Base-by-base conservation (phyloP, 768 basidiomycete species). In the Sporobolomyces phaffii region DNA sequence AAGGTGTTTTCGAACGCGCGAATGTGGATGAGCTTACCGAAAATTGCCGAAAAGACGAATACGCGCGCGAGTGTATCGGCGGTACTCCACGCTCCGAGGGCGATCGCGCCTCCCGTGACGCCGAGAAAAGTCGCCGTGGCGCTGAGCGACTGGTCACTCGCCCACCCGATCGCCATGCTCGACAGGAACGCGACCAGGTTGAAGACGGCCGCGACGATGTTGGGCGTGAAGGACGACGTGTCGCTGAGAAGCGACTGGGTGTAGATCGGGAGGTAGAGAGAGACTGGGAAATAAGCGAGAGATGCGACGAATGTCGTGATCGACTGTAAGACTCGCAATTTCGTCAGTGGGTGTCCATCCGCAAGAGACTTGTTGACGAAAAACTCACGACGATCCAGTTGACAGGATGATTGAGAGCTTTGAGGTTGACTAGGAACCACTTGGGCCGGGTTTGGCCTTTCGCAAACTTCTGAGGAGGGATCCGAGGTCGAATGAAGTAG, bases 251-350 rank as follows among this genome's bases (percentile, higher is more conserved):
- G 38, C 7, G 40, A 40, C 22, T 44, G 26, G 31, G 64, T 45
- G 40, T 63, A 70, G 22, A 65, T 62, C 6, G 64, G 49, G 26
- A 70, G 50, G 51, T 70, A 70, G 33, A 66, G 33, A 0, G 64
- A 48, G 18, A 60, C 58, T 3, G 69, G 64, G 24, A 70, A 65
- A n/a, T 51, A 62, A 1, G 69, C 33, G 6, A 70, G 29, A 2
- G 47, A 50, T 8, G 53, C 43, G 36, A 65, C 1, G 31, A 64
- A 28, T 2, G 63, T 57, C 13, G 51, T 57, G 40, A 53, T 49
- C 11, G 3, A 61, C 49, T 51, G 24, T 22, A 33, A 24, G 13
- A 26, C n/a, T 2, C 4, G 5, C 10, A 24, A 20, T 22, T 5
- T n/a, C n/a, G 26, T 34, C n/a, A 38, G 22, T 24, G 7, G 36